phyloP scores from a whole-genome alignment of 371 early-diverging fungal species.

The Mortierella sp. region DNA sequence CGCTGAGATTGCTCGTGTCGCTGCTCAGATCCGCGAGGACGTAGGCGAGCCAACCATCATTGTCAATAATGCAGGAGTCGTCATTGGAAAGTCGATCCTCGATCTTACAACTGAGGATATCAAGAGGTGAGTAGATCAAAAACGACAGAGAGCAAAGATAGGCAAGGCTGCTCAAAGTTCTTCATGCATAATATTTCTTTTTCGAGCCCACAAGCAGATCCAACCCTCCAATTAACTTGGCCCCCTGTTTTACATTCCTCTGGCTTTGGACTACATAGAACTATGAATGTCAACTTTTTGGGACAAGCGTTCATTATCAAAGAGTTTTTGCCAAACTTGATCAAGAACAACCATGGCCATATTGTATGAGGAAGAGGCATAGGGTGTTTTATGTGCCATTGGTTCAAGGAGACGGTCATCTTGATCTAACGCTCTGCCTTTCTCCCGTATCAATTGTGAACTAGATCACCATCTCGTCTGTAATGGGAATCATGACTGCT shows the following conservation, averaged over 20 bases:
- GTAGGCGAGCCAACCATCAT: conserved; percentile 66
- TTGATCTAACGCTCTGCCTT: neutral
- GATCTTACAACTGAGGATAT: conserved; percentile 59
- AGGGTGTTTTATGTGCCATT: neutral
- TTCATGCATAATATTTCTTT: too few species aligned
- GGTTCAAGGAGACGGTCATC: neutral
- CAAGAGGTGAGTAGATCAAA: conserved; percentile 38
- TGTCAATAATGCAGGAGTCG: conserved; percentile 73
- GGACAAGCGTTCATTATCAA: conserved; percentile 62
- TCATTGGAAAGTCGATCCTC: conserved; percentile 55
- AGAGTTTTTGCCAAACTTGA: conserved; percentile 64
- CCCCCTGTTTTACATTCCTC: too few species aligned
- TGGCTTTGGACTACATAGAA: conserved; percentile 26
- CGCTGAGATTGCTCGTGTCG: conserved; percentile 57
- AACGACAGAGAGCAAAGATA: neutral
- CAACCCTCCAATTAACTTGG: too few species aligned
- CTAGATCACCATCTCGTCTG: conserved; percentile 58
- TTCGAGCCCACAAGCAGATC: too few species aligned
- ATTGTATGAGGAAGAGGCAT: conserved; percentile 48
- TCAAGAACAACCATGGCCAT: conserved; percentile 63
- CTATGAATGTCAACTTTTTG: conserved; percentile 63
- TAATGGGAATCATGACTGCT: conserved; percentile 56
- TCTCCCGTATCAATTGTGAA: neutral
- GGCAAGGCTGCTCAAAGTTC: too few species aligned
- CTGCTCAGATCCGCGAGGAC: conserved; percentile 54